Percentiles rank a stretch among this genome's conserved stretches.
Conservation (phyloP, 352 stramenopile species). For the Discostella stelligera region DNA sequence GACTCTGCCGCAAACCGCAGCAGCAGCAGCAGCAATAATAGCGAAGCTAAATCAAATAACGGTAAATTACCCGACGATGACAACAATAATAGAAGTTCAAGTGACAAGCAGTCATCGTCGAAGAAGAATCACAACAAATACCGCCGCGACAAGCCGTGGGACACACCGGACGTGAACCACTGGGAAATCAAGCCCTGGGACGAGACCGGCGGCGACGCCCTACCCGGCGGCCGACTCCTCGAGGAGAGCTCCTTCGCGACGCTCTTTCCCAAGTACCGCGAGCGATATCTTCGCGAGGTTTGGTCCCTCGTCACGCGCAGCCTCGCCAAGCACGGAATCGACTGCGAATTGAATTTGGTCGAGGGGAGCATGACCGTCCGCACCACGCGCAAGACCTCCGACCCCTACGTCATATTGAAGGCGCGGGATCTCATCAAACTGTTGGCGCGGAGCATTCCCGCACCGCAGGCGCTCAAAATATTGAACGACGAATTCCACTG, state of each 20-base stretch:
- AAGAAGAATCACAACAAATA: constrained; percentile 91
- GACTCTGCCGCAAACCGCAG: background rate
- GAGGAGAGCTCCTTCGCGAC: constrained; percentile 99
- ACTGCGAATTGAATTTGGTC: constrained; percentile 98
- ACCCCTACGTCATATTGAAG: constrained; percentile 99
- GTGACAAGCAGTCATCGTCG: too few species aligned
- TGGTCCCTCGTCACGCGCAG: constrained; percentile 98
- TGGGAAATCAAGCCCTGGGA: constrained; percentile 96
- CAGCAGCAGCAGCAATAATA: background rate
- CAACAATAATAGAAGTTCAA: too few species aligned
- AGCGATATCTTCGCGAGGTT: constrained; percentile 98
- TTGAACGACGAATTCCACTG: constrained; percentile 97
- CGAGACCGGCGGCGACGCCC: constrained; percentile 72
- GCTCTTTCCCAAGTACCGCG: constrained; percentile 99
- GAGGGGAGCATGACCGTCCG: constrained; percentile 94
- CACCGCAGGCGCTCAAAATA: constrained; percentile 95
- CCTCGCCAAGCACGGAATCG: constrained; percentile 93
- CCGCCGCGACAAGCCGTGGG: constrained; percentile 98
- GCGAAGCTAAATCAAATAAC: background rate
- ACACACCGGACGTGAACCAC: constrained; percentile 97
- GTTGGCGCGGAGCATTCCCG: constrained; percentile 94
- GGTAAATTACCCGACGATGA: too few species aligned
- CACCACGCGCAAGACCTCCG: constrained; percentile 93
- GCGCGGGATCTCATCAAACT: constrained; percentile 98
- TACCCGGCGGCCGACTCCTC: constrained; percentile 85